Base-by-base conservation (phyloP, 768 basidiomycete genomes). In the Naganishia randhawae region DNA sequence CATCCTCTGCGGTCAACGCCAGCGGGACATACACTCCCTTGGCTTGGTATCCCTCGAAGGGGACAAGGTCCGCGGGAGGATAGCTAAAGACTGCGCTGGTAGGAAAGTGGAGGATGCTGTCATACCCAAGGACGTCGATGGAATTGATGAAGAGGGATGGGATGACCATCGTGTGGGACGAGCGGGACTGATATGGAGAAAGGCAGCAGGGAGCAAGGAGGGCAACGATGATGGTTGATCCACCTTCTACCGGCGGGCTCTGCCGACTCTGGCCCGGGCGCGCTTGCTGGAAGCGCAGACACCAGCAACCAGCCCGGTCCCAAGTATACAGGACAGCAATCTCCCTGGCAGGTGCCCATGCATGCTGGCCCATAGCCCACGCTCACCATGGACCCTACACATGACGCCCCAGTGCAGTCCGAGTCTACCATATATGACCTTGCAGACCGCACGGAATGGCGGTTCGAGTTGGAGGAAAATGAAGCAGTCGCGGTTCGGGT, bases 401-500 rank as follows among this genome's bases (percentile, higher is more conserved):
- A 61, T 6, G 6, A 35, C 4, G 25, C n/a, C 41, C 33, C 57
- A 41, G 17, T 14, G 8, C 33, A 7, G 11, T 32, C 66, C 16
- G 16, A 19, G 10, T 9, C 11, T 6, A 54, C 50, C 4, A 67
- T 42, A 7, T 67, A 57, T 42, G 54, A 67, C 54, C 45, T 68
- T 16, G 77, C 74, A 45, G 62, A 71, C 7, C 76, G 75, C 4
- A 71, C 73, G 29, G 78, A 79, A 68, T 79, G 78, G 78, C 65
- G 78, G 17, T 79, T 79, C 66, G 78, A 79, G 66, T 68, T 78
- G 35, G 66, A 71, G 31, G 77, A 79, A 66, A 74, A 74, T 48
- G 78, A 79, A 71, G 73, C 73, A 27, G 74, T 78, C 9, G 78
- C 78, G 8, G 65, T 78, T 3, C 70, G 77, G 62, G 78, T 79